These are phyloP conservation scores for Candida silvatica DNA, from an alignment of 805 yeast genomes.

Conservation along the genomic window DNA sequence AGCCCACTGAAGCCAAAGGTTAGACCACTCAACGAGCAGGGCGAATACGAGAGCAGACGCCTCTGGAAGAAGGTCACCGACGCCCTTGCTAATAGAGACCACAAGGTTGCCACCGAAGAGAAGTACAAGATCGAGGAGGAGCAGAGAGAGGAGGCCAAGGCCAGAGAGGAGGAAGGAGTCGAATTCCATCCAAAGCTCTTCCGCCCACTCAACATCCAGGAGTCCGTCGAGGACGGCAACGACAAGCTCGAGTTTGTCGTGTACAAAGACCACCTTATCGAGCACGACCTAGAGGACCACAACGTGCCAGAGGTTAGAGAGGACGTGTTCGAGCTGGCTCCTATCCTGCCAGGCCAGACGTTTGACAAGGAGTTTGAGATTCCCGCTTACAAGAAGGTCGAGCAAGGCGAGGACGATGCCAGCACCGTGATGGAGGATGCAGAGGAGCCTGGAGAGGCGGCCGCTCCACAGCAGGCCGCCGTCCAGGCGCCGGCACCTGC, in stretches of 20 bases:
- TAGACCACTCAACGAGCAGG: slow-evolving; percentile 74
- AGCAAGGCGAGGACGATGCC: slow-evolving; percentile 3
- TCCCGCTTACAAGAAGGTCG: slow-evolving; percentile 55
- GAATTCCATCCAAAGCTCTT: slow-evolving; percentile 79
- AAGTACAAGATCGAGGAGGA: slow-evolving; percentile 78
- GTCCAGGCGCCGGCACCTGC: too few relatives aligned
- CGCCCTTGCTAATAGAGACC: slow-evolving; percentile 76
- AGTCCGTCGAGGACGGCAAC: slow-evolving; percentile 19
- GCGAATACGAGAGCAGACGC: slow-evolving; percentile 68
- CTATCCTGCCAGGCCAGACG: slow-evolving; percentile 76
- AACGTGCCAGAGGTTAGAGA: slow-evolving; percentile 40
- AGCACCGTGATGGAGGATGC: not conserved
- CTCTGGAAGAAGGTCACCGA: slow-evolving; percentile 78
- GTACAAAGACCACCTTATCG: slow-evolving; percentile 36
- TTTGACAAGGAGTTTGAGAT: slow-evolving; percentile 56
- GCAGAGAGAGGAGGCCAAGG: slow-evolving; percentile 71
- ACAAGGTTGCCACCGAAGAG: slow-evolving; percentile 77
- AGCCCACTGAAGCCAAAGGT: slow-evolving; percentile 54
- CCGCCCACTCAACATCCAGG: slow-evolving; percentile 33
- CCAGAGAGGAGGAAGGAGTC: slow-evolving; percentile 68
- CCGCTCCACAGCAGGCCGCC: too few relatives aligned
- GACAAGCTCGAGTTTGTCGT: slow-evolving; percentile 56
- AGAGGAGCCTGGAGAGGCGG: not conserved
- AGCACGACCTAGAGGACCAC: slow-evolving; percentile 41
- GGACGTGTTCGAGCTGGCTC: slow-evolving; percentile 57